Evolutionary conservation across 2,329 filamentous ascomycete genomes (phyloP), one percentile per base, ranked within the genome.

Genomic region (Venturia carpophila): DNA sequence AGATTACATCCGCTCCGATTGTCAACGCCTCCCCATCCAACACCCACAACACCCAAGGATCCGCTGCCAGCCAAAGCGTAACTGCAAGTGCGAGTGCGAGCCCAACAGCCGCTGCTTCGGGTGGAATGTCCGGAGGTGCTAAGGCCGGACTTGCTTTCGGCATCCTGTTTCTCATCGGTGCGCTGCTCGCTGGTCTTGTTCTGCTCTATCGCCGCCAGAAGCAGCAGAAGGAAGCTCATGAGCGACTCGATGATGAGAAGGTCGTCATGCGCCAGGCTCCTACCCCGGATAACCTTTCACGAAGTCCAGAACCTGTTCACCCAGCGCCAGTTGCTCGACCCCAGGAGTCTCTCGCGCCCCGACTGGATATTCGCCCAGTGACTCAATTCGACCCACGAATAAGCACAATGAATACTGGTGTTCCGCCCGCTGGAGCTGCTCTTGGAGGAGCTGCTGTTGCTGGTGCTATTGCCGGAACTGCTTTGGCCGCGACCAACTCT

Each of bases 111-210:
- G 66, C n/a, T 21, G 69, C 30, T 41, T 66, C 30, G 45, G 65
- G 27, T 41, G 78, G 78, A 56, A 77, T 82, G 76, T 79, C 75
- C 60, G 73, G 73, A 63, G 73, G 82, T 65, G 73, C 78, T 67
- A 94, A 91, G 76, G 92, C 91, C 55, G 94, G 94, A 67, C 84
- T 97, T 67, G 91, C 88, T 6, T 87, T 97, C 73, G 92, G 92
- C 71, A 85, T 95, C 60, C 77, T 97, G 41, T 80, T 88, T 7
- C 84, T 84, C 61, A 70, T 96, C 34, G 83, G 87, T 41, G 75
- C 87, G 2, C 73, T 94, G 34, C 84, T 86, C 39, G 79, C 86
- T n/a, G 74, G 89, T 27, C 80, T 89, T 24, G 88, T 91, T 72
- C 86, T 95, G 74, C 74, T 91, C 67, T 83, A 92, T 73, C 87